A percentile compares a stretch with the other conserved stretches of the same genome.
These are phyloP conservation scores for Tribonema minus DNA, from an alignment of 108 stramenopile genomes.

Conservation along the genomic window DNA sequence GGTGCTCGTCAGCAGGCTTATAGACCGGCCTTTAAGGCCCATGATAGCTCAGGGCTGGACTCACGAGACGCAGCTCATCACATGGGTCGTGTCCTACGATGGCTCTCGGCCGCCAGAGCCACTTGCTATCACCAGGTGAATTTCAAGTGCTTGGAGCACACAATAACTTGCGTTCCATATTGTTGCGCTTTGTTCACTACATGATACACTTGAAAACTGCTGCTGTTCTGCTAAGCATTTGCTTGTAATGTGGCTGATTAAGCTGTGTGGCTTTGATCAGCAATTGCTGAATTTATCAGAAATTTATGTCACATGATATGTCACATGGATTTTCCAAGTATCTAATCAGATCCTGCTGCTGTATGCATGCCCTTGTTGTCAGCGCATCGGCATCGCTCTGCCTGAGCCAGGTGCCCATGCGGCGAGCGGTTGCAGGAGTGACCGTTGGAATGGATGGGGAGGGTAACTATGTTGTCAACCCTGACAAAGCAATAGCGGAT, in stretches of 20 bases:
- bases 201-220: not conserved
- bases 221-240: not conserved
- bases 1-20: constrained; percentile 79
- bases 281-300: not conserved
- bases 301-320: not conserved
- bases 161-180: not conserved
- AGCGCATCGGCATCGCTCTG: constrained; percentile 17
- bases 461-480: constrained; percentile 26
- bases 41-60: constrained; percentile 80
- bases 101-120: constrained; percentile 42
- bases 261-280: not conserved
- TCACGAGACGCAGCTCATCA: constrained; percentile 86
- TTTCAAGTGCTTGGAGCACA: not conserved
- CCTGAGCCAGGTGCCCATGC: constrained; percentile 30
- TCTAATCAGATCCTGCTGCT: not conserved
- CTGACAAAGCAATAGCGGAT: constrained; percentile 16
- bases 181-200: not conserved
- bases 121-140: constrained; percentile 16
- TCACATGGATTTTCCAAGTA: not conserved
- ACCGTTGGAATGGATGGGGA: constrained; percentile 20
- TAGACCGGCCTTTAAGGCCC: constrained; percentile 89
- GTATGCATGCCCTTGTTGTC: too few relatives aligned
- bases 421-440: constrained; percentile 21
- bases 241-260: not conserved
- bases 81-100: constrained; percentile 84